Evolutionary conservation across 768 basidiomycete species (phyloP).

Genomic region (Mycena rosella): DNA sequence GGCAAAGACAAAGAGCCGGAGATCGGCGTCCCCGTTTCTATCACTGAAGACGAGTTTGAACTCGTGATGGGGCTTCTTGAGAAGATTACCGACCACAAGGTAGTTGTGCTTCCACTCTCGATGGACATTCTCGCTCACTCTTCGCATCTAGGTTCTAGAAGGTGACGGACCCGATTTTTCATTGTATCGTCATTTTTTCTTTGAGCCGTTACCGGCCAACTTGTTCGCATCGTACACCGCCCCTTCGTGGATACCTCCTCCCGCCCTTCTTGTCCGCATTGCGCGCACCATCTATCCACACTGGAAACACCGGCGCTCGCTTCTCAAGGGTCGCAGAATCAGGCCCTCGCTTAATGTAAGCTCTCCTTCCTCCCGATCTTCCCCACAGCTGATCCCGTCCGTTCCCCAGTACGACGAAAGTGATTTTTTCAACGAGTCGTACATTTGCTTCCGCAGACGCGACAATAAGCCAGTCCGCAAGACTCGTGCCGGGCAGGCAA

Average conservation of each 20-base stretch:
- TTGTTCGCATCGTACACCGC: conserved; percentile 77
- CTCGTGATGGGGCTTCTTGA: conserved; percentile 96
- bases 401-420: conserved; percentile 82
- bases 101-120: conserved; percentile 88
- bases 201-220: conserved; percentile 64
- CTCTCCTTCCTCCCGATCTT: conserved; percentile 17
- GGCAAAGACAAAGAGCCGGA: conserved; percentile 90
- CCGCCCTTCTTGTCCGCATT: conserved; percentile 72
- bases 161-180: conserved; percentile 78
- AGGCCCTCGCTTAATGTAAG: conserved; percentile 91
- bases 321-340: conserved; percentile 85
- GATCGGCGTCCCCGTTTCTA: conserved; percentile 67
- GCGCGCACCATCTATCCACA: conserved; percentile 86
- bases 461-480: conserved; percentile 96
- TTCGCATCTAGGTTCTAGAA: conserved; percentile 65
- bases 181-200: conserved; percentile 79
- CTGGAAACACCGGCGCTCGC: conserved; percentile 88
- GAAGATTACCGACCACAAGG: conserved; percentile 87
- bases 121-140: conserved; percentile 33
- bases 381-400: conserved; percentile 16
- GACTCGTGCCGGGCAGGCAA: conserved; percentile 85
- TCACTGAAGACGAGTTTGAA: conserved; percentile 95
- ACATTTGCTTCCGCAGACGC: conserved; percentile 96
- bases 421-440: conserved; percentile 91
- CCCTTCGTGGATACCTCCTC: conserved; percentile 77